A percentile compares a stretch with the other conserved stretches of the same genome.
These are phyloP conservation scores for Agrostemma githago DNA, from an alignment of 148 eudicot species.

Conservation along the genomic window DNA sequence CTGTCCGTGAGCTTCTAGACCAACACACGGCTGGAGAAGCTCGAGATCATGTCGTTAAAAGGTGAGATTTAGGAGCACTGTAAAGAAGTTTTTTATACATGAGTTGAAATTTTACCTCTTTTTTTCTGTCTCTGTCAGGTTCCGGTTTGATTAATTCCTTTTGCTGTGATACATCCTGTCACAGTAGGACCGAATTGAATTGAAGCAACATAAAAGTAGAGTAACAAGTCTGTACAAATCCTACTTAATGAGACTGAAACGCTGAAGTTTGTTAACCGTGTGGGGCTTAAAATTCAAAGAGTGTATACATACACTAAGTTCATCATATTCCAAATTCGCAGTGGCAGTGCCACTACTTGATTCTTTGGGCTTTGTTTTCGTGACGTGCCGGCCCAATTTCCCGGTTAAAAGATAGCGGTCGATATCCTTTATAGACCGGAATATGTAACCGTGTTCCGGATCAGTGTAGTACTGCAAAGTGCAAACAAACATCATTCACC, in stretches of 20 bases:
- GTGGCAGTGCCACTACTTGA: constrained; percentile 11
- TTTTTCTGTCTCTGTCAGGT: constrained; percentile 25
- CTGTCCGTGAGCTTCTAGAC: constrained; percentile 19
- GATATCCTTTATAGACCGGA: constrained; percentile 50
- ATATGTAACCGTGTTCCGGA: constrained; percentile 46
- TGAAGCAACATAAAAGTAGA: neutral
- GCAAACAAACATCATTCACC: constrained; percentile 4
- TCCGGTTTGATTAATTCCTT: constrained; percentile 13
- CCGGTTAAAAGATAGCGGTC: constrained; percentile 48
- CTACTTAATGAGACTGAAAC: neutral
- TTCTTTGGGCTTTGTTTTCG: constrained; percentile 37
- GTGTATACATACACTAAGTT: constrained; percentile 21
- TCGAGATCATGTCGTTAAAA: neutral
- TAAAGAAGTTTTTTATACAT: neutral
- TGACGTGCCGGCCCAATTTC: constrained; percentile 38
- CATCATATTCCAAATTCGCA: constrained; percentile 17
- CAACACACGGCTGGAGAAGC: constrained; percentile 26
- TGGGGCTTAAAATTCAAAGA: neutral
- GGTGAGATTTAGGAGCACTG: neutral
- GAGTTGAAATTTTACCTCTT: constrained; percentile 1
- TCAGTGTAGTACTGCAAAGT: constrained; percentile 58
- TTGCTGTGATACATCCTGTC: constrained; percentile 15
- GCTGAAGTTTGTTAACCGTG: no score
- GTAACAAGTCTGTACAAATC: no score
- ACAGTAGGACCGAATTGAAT: constrained; percentile 11